Percentiles rank a stretch among this genome's conserved stretches.
Evolutionary conservation across 2,329 filamentous ascomycete genomes (phyloP).

Genomic region (Xylariaceae sp.): DNA sequence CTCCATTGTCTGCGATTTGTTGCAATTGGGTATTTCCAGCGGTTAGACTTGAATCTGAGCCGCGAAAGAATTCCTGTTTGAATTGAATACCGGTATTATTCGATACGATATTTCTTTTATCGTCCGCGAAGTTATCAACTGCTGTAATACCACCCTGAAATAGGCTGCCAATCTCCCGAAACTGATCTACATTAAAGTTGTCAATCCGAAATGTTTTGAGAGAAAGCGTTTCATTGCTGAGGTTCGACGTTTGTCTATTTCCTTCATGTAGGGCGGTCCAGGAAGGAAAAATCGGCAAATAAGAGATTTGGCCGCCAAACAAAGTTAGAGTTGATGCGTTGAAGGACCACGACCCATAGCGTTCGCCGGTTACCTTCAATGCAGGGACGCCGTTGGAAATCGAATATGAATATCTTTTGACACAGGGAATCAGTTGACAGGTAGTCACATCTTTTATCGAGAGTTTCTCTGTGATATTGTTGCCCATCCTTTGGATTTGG

Average conservation of each 20-base stretch:
- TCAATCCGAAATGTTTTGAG: background rate
- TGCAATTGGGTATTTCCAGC: too few relatives aligned
- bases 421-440: slow-evolving; percentile 13
- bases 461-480: background rate
- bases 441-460: background rate
- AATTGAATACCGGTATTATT: background rate
- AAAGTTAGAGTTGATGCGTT: background rate
- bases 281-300: background rate
- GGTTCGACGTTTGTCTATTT: background rate
- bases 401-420: slow-evolving; percentile 15
- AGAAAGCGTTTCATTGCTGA: background rate
- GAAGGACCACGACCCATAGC: slow-evolving; percentile 14
- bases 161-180: background rate
- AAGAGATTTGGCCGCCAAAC: background rate
- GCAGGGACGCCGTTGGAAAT: background rate
- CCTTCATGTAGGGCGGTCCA: background rate
- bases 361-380: background rate
- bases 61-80: background rate
- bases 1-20: background rate
- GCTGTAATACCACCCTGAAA: background rate
- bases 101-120: background rate
- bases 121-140: background rate
- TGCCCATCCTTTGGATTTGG: background rate
- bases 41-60: background rate
- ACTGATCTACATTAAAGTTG: background rate